Percentiles rank a stretch among this genome's conserved stretches.
Evolutionary conservation across 176 grass and related monocot genomes (phyloP).

Genomic region (Triticum dicoccoides): DNA sequence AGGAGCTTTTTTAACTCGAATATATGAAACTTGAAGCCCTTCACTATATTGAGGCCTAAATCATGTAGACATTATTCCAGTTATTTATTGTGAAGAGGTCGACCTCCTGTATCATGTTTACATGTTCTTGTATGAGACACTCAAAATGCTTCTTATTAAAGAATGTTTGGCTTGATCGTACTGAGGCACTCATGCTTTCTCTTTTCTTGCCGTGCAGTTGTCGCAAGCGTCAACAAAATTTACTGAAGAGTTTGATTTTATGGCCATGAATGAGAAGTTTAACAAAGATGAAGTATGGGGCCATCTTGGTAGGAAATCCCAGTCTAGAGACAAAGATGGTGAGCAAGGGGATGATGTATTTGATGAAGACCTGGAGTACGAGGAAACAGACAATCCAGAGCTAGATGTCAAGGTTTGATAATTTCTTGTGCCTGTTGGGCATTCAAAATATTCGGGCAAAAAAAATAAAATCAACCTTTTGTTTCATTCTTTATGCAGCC

Average conservation of each 20-base stretch:
- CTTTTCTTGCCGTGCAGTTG: conserved; percentile 35
- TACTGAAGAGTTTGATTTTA: conserved; percentile 93
- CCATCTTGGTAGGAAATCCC: conserved; percentile 76
- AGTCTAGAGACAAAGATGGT: conserved; percentile 65
- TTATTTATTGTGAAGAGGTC: neutral
- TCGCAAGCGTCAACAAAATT: conserved; percentile 58
- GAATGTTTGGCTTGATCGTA: neutral
- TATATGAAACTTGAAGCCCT: neutral
- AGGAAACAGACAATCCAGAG: conserved; percentile 50
- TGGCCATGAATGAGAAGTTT: conserved; percentile 91
- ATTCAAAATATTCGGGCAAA: neutral
- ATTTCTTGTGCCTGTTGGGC: neutral
- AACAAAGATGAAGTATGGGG: conserved; percentile 95
- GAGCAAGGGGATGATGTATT: conserved; percentile 61
- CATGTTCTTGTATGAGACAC: conserved; percentile 3
- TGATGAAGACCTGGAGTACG: conserved; percentile 54
- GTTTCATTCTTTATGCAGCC: conserved; percentile 37
- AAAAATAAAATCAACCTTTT: neutral
- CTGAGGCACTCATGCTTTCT: neutral
- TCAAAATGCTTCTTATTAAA: neutral
- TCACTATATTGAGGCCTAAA: neutral
- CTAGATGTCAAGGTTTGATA: conserved; percentile 45
- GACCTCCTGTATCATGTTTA: neutral
- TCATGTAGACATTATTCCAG: neutral
- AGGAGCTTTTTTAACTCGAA: neutral